Conservation (phyloP, 768 basidiomycete genomes). For the Pulveroboletus sp. region DNA sequence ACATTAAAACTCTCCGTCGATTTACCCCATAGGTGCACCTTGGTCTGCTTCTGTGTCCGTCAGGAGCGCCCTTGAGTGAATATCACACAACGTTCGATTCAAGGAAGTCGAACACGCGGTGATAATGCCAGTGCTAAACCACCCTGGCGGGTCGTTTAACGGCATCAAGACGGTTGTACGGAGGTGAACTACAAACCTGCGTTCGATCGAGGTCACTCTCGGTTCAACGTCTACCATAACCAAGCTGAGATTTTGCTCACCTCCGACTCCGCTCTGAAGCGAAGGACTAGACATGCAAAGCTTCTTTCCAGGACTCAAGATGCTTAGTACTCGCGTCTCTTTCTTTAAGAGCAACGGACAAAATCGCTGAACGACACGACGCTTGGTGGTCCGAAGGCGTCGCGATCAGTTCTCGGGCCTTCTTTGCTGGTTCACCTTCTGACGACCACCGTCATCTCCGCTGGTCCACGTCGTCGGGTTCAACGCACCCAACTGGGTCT, state of each 20-base stretch:
- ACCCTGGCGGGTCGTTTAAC: conserved; percentile 14
- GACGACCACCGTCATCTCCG: conserved; percentile 15
- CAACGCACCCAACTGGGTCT: background rate
- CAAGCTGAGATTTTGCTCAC: conserved; percentile 2
- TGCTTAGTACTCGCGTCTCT: background rate
- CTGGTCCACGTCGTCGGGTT: background rate
- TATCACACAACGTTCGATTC: conserved; percentile 2
- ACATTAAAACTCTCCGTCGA: conserved; percentile 8
- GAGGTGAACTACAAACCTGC: conserved; percentile 6
- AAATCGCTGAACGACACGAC: background rate
- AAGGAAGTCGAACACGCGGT: conserved; percentile 18
- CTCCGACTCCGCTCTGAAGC: background rate
- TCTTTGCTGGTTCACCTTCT: conserved; percentile 16
- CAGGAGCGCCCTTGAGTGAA: background rate
- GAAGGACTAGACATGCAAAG: background rate
- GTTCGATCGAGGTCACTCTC: conserved; percentile 5
- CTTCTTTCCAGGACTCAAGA: background rate
- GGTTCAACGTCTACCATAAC: background rate
- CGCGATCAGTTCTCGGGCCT: conserved; percentile 14
- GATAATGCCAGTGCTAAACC: conserved; percentile 1
- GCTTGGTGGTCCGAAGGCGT: conserved; percentile 13
- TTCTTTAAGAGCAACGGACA: background rate
- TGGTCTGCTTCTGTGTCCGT: conserved; percentile 8
- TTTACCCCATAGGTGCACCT: background rate
- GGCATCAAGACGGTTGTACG: conserved; percentile 14